phyloP scores from a whole-genome alignment of 352 stramenopile species.

The Salisapilia sapeloensis region DNA sequence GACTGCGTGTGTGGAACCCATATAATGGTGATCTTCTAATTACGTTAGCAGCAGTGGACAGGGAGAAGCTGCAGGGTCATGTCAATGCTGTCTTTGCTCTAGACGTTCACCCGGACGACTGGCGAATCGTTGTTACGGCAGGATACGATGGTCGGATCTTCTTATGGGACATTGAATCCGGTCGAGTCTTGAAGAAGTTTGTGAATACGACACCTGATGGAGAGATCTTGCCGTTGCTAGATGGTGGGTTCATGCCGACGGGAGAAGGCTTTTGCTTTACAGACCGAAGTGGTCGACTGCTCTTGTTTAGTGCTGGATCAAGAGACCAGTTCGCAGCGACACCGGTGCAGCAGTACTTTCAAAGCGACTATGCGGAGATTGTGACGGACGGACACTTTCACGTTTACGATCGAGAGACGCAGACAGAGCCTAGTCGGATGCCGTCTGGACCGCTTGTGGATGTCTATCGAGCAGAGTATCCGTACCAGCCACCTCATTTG shows the following conservation, averaged over 20 bases:
- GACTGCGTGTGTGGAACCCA: constrained; percentile 49
- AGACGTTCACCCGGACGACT: constrained; percentile 54
- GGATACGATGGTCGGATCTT: constrained; percentile 73
- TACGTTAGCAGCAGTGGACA: constrained; percentile 36
- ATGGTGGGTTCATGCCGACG: constrained; percentile 52
- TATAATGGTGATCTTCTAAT: constrained; percentile 27
- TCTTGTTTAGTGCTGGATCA: constrained; percentile 66
- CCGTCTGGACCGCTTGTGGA: constrained; percentile 55
- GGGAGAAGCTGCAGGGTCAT: constrained; percentile 41
- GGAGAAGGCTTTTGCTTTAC: constrained; percentile 62
- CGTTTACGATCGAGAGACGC: constrained; percentile 76
- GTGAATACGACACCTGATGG: constrained; percentile 33
- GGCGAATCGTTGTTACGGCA: constrained; percentile 56
- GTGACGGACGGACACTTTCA: constrained; percentile 79
- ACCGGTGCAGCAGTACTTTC: constrained; percentile 79
- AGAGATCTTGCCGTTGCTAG: constrained; percentile 51
- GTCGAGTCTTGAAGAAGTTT: constrained; percentile 40
- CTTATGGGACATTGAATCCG: constrained; percentile 69
- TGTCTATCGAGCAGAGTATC: constrained; percentile 55
- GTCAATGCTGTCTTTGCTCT: constrained; percentile 70
- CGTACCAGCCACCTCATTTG: constrained; percentile 53
- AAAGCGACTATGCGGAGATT: constrained; percentile 80
- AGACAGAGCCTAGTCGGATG: constrained; percentile 76
- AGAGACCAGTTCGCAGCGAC: constrained; percentile 34
- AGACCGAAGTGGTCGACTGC: constrained; percentile 58